Conservation (phyloP, 2,329 filamentous ascomycete genomes). For the Phaeoacremonium minimum region DNA sequence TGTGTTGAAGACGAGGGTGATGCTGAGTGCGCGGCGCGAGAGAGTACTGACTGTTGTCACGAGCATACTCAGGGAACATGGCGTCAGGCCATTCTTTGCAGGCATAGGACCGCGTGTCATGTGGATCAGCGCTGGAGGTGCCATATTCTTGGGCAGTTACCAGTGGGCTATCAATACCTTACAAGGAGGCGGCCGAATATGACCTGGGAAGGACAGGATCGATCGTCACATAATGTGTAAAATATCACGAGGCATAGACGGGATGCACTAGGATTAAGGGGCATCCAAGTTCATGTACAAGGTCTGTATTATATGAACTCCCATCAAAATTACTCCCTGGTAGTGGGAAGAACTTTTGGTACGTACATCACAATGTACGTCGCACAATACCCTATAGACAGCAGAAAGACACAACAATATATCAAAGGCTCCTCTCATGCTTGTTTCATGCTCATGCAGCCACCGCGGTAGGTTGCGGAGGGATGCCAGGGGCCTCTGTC, state of each 20-base stretch:
- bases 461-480: not conserved
- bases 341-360: not conserved
- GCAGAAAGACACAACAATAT: not conserved
- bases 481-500: not conserved
- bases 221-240: constrained; percentile 1
- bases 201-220: not conserved
- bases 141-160: constrained; percentile 91
- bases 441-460: no score
- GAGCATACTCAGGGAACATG: constrained; percentile 60
- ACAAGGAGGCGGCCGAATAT: constrained; percentile 28
- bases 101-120: constrained; percentile 78
- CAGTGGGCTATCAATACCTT: constrained; percentile 81
- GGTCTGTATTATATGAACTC: no score
- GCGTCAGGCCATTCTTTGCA: constrained; percentile 66
- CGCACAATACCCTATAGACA: not conserved
- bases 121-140: constrained; percentile 93
- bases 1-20: constrained; percentile 94
- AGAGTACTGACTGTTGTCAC: constrained; percentile 55
- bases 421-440: not conserved
- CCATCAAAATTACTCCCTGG: no score
- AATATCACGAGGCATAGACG: no score
- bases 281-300: not conserved
- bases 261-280: no score
- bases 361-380: not conserved
- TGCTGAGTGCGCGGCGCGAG: constrained; percentile 72